These are phyloP conservation scores for Cadophora luteo-olivacea DNA, from an alignment of 2,329 filamentous ascomycete genomes.

Conservation along the genomic window DNA sequence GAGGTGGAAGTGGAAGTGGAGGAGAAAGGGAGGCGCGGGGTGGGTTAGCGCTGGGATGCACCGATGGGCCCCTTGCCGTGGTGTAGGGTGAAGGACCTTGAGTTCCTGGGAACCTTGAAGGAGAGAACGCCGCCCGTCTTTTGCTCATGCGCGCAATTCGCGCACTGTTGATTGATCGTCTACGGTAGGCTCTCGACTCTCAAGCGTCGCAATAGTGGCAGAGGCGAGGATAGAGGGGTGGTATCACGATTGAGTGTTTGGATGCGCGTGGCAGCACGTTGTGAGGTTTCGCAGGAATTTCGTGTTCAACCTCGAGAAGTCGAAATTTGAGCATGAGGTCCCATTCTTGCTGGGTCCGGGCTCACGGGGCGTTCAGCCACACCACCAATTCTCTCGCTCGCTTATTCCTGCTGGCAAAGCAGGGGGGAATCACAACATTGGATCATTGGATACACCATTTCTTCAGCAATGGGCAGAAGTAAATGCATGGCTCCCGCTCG, in stretches of 20 bases:
- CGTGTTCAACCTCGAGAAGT: slow-evolving; percentile 2
- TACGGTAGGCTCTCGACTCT: not conserved
- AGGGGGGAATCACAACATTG: slow-evolving; percentile 9
- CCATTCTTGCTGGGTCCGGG: not conserved
- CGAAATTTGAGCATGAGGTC: slow-evolving; percentile 2
- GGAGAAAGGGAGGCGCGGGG: slow-evolving; percentile 29
- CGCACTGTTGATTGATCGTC: not conserved
- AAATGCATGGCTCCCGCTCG: slow-evolving; percentile 5
- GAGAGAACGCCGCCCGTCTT: slow-evolving; percentile 5
- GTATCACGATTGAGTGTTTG: slow-evolving; percentile 24
- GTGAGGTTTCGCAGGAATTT: slow-evolving; percentile 30
- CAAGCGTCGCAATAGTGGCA: slow-evolving; percentile 15
- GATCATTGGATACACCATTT: slow-evolving; percentile 15
- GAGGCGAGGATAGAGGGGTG: slow-evolving; percentile 17
- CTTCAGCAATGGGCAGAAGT: not conserved
- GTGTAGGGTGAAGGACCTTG: not conserved
- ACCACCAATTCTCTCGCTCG: slow-evolving; percentile 6
- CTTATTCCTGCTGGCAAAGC: slow-evolving; percentile 11
- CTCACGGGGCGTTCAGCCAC: slow-evolving; percentile 20
- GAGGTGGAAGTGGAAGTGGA: slow-evolving; percentile 17
- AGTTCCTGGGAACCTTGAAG: not conserved
- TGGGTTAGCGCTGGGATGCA: slow-evolving; percentile 31
- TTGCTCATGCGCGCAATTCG: slow-evolving; percentile 23
- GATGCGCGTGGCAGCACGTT: slow-evolving; percentile 36
- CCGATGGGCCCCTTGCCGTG: slow-evolving; percentile 11